These are phyloP conservation scores for Vaccinium corymbosum DNA, from an alignment of 148 eudicot species.

Conservation along the genomic window DNA sequence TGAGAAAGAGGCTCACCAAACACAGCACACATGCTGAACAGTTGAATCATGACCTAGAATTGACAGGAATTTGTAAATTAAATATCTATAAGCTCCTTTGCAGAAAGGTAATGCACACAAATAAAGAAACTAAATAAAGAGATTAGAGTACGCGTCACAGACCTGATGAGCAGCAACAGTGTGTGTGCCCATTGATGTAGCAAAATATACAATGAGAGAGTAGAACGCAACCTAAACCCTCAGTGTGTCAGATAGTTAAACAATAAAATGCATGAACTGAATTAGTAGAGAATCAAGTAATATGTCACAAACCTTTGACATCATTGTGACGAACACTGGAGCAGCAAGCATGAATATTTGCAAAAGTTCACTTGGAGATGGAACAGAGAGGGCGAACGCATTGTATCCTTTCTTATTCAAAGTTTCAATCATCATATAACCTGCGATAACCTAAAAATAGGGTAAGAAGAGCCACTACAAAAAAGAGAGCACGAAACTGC, in stretches of 20 bases:
- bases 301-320: constrained; percentile 67
- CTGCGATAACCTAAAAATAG: constrained; percentile 71
- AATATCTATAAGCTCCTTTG: constrained; percentile 7
- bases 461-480: not conserved
- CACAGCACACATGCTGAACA: constrained; percentile 72
- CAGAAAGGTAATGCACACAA: not conserved
- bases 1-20: constrained; percentile 98
- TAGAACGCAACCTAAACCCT: constrained; percentile 66
- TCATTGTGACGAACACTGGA: constrained; percentile 83
- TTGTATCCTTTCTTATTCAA: constrained; percentile 83
- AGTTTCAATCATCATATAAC: constrained; percentile 74
- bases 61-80: constrained; percentile 14
- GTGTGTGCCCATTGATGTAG: constrained; percentile 89
- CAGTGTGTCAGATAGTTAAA: constrained; percentile 19
- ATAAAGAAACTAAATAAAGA: not conserved
- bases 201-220: constrained; percentile 71
- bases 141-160: not conserved
- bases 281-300: constrained; percentile 7
- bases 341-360: constrained; percentile 74
- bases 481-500: not conserved
- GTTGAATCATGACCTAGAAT: constrained; percentile 72
- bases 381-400: constrained; percentile 59
- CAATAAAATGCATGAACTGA: constrained; percentile 1
- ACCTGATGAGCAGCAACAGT: constrained; percentile 98
- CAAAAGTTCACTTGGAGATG: constrained; percentile 53